Percentiles rank a stretch among this genome's conserved stretches.
Conservation (phyloP, 495 filamentous ascomycete genomes). For the Aspergillus bertholletiae region DNA sequence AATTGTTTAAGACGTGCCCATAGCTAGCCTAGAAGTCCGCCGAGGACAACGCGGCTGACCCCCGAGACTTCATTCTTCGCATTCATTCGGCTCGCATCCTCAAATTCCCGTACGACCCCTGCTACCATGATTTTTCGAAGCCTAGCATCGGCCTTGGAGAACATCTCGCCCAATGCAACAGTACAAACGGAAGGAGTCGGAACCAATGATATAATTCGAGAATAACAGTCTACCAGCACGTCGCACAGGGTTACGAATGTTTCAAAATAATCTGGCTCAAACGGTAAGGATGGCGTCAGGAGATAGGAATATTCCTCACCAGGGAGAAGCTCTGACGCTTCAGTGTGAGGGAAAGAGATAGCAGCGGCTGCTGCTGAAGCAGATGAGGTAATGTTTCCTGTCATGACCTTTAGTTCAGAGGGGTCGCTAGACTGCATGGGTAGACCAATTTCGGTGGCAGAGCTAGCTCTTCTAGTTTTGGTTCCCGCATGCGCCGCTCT, state of each 20-base stretch:
- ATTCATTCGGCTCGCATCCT: conserved; percentile 71
- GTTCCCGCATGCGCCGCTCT: conserved; percentile 55
- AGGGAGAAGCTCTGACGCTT: conserved; percentile 52
- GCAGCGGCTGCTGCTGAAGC: conserved; percentile 34
- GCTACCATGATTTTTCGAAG: conserved; percentile 83
- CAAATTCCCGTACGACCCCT: conserved; percentile 86
- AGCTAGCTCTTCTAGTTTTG: conserved; percentile 71
- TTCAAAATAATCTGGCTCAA: conserved; percentile 96
- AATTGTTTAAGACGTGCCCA: neutral
- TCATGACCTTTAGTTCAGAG: conserved; percentile 45
- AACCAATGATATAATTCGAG: conserved; percentile 68
- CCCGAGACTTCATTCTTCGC: conserved; percentile 77
- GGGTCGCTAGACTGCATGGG: conserved; percentile 55
- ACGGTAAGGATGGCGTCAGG: conserved; percentile 86
- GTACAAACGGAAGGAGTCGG: conserved; percentile 61
- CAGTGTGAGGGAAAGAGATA: conserved; percentile 46
- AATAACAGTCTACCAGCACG: conserved; percentile 89
- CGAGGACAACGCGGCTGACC: conserved; percentile 83
- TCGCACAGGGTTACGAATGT: conserved; percentile 97
- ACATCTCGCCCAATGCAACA: conserved; percentile 68
- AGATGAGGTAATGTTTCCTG: conserved; percentile 36
- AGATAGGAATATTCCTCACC: conserved; percentile 86
- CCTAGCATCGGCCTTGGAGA: conserved; percentile 82
- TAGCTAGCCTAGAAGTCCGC: conserved; percentile 75
- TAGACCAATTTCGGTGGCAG: conserved; percentile 60